These are phyloP conservation scores for Cladorrhinum sp. DNA, from an alignment of 2,329 filamentous ascomycete species.

Conservation along the genomic window DNA sequence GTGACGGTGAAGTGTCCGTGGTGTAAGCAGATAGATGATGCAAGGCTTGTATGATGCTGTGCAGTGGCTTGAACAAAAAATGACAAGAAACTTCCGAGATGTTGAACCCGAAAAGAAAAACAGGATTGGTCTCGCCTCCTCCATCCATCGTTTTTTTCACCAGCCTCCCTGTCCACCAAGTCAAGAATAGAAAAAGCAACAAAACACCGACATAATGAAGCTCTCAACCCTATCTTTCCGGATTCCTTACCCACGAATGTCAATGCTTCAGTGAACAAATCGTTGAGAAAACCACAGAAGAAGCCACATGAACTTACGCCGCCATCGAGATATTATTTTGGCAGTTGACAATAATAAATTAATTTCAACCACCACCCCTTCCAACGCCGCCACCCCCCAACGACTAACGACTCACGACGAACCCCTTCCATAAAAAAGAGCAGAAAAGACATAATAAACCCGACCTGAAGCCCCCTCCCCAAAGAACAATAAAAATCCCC, in stretches of 20 bases:
- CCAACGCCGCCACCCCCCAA: background rate
- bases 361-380: background rate
- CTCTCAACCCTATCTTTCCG: background rate
- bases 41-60: background rate
- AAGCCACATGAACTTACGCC: no score
- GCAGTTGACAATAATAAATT: background rate
- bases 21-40: background rate
- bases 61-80: background rate
- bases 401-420: background rate
- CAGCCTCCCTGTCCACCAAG: background rate
- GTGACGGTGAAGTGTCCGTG: background rate
- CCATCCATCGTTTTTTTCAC: no score
- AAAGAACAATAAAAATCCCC: background rate
- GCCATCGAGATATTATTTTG: background rate
- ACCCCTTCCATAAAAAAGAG: constrained; percentile 3
- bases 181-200: background rate
- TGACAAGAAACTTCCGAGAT: background rate
- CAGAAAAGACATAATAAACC: constrained; percentile 6
- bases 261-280: no score
- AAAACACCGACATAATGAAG: background rate
- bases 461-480: background rate
- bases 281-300: no score
- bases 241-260: background rate
- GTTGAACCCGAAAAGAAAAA: background rate
- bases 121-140: no score